Percentiles rank a stretch among this genome's conserved stretches.
phyloP scores from a whole-genome alignment of 371 early-diverging fungal species.

The Zancudomyces culisetae region DNA sequence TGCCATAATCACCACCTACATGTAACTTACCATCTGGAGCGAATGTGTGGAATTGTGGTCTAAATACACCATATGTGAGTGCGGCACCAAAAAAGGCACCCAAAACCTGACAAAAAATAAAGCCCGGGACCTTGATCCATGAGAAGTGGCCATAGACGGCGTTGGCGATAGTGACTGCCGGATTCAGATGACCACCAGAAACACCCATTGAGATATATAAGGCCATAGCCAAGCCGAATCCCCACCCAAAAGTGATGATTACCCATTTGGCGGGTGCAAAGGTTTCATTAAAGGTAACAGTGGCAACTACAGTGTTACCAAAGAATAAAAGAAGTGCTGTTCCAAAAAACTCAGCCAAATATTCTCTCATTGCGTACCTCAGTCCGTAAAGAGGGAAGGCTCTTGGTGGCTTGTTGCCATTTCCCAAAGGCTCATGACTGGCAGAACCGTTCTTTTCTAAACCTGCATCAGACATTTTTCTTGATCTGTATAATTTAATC shows the following conservation, averaged over 20 bases:
- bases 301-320: slow-evolving; percentile 37
- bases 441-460: too few species aligned
- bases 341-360: slow-evolving; percentile 64
- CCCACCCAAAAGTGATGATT: slow-evolving; percentile 34
- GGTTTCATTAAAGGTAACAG: slow-evolving; percentile 11
- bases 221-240: slow-evolving; percentile 32
- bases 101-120: slow-evolving; percentile 37
- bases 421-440: too few species aligned
- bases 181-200: slow-evolving; percentile 65
- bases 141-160: slow-evolving; percentile 49
- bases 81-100: slow-evolving; percentile 59
- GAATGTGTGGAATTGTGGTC: slow-evolving; percentile 18
- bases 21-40: slow-evolving; percentile 40
- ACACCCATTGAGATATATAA: slow-evolving; percentile 46
- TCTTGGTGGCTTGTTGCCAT: too few species aligned
- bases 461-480: too few species aligned
- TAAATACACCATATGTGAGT: slow-evolving; percentile 20
- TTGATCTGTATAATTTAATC: too few species aligned
- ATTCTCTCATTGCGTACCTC: slow-evolving; percentile 33
- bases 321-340: slow-evolving; percentile 47
- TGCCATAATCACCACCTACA: slow-evolving; percentile 28
- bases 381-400: slow-evolving; percentile 4
- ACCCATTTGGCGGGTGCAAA: slow-evolving; percentile 8
- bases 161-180: slow-evolving; percentile 51
- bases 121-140: slow-evolving; percentile 42